phyloP scores from a whole-genome alignment of 2,329 filamentous ascomycete genomes.

The Pseudohalonectria lignicola region DNA sequence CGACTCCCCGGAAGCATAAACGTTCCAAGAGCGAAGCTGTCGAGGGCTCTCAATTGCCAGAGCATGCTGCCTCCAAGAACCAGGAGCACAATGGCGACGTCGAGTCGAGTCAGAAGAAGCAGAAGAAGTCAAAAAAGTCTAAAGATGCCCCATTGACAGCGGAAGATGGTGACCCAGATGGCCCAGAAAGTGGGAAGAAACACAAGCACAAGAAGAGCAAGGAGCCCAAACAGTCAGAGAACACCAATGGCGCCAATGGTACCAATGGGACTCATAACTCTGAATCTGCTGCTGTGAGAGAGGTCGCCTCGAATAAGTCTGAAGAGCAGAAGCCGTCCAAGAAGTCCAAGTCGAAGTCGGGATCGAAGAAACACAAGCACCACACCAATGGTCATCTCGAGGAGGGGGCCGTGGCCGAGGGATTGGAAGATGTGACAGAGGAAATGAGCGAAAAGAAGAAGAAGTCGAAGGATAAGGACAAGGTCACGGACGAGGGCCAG shows the following conservation, averaged over 20 bases:
- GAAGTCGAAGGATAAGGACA: conserved; percentile 30
- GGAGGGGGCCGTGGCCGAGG: background rate
- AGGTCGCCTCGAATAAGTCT: too few relatives aligned
- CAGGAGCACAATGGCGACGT: background rate
- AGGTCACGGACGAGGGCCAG: conserved; percentile 11
- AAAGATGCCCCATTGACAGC: background rate
- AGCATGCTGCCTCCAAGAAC: too few relatives aligned
- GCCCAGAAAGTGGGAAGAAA: background rate
- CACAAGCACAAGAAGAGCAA: conserved; percentile 19
- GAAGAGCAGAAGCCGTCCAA: conserved; percentile 16
- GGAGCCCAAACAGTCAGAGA: conserved; percentile 6
- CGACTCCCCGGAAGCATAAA: conserved; percentile 2
- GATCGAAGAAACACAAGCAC: conserved; percentile 11
- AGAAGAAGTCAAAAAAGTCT: conserved; percentile 16
- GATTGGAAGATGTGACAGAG: conserved; percentile 20
- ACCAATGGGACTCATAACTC: too few relatives aligned
- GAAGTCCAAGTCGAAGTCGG: conserved; percentile 32
- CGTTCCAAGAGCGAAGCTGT: conserved; percentile 4
- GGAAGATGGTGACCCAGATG: background rate
- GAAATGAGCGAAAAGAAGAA: conserved; percentile 23
- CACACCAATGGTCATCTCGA: conserved; percentile 4
- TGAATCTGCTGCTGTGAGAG: too few relatives aligned
- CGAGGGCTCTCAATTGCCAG: background rate
- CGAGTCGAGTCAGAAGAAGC: conserved; percentile 12
- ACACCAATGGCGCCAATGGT: too few relatives aligned